Conservation (phyloP, 352 stramenopile genomes). For the Phytophthora litchii region DNA sequence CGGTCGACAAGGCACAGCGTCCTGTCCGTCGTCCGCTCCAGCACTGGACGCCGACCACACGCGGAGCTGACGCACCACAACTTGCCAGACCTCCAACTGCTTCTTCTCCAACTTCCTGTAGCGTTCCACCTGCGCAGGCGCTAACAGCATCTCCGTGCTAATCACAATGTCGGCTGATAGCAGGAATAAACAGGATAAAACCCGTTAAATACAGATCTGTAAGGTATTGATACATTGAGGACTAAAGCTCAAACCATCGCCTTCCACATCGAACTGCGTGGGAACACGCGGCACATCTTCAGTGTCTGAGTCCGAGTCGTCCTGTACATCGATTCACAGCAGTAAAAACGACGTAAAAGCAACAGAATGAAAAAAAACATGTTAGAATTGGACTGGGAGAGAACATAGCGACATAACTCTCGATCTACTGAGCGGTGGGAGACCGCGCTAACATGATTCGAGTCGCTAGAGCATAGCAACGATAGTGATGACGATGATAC, state of each 20-base stretch:
- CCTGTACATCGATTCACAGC: slow-evolving; percentile 24
- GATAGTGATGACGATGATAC: background rate
- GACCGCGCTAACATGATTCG: background rate
- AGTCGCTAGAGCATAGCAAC: background rate
- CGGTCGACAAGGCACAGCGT: slow-evolving; percentile 75
- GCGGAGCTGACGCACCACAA: slow-evolving; percentile 86
- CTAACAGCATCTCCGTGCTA: slow-evolving; percentile 74
- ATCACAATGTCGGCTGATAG: slow-evolving; percentile 75
- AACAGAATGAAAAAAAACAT: background rate
- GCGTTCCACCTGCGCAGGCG: slow-evolving; percentile 63
- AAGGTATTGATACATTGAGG: slow-evolving; percentile 4
- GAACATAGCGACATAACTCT: background rate
- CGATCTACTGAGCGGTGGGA: slow-evolving; percentile 5
- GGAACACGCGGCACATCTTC: slow-evolving; percentile 65
- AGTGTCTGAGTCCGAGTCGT: slow-evolving; percentile 68
- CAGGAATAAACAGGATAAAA: slow-evolving; percentile 2
- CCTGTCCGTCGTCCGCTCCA: slow-evolving; percentile 54
- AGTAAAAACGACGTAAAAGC: slow-evolving; percentile 1
- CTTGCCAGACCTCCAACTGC: slow-evolving; percentile 86
- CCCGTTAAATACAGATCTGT: background rate
- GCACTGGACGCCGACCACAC: slow-evolving; percentile 84
- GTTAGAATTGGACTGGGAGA: background rate
- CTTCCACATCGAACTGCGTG: slow-evolving; percentile 83
- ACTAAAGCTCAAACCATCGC: slow-evolving; percentile 58
- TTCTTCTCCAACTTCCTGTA: slow-evolving; percentile 78